phyloP scores from a whole-genome alignment of 2,329 filamentous ascomycete genomes.

The Knoxdaviesia capensis region DNA sequence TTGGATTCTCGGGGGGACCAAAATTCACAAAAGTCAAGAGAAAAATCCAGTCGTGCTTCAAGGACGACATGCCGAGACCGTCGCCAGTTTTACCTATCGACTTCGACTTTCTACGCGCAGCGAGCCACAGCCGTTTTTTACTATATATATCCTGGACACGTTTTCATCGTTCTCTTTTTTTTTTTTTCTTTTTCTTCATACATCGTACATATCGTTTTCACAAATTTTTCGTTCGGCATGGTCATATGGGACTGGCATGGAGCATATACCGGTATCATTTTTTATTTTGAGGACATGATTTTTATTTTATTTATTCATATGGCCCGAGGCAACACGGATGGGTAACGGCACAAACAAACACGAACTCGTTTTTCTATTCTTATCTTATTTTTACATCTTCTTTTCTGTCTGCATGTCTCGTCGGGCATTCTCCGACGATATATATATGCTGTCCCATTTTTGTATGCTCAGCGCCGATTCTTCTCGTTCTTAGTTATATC shows the following conservation, averaged over 20 bases:
- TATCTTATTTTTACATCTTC: too few relatives aligned
- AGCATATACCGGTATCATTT: not conserved
- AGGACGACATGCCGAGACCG: not conserved
- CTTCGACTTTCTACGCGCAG: not conserved
- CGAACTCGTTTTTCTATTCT: too few relatives aligned
- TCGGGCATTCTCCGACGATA: too few relatives aligned
- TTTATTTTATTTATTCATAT: too few relatives aligned
- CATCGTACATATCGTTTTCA: not conserved
- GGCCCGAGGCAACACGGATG: too few relatives aligned
- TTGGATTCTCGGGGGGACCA: not conserved
- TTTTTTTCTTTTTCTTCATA: constrained; percentile 1
- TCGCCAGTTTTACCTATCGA: not conserved
- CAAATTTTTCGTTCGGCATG: not conserved
- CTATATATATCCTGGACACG: not conserved
- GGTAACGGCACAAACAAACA: too few relatives aligned
- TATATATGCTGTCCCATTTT: too few relatives aligned
- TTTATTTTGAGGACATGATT: not conserved
- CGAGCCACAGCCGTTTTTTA: not conserved
- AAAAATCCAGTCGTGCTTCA: not conserved
- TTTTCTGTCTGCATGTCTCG: too few relatives aligned
- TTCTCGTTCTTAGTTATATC: too few relatives aligned
- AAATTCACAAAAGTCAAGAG: not conserved
- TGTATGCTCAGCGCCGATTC: too few relatives aligned
- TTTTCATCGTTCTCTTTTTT: not conserved
- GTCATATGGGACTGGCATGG: too few relatives aligned